phyloP scores from a whole-genome alignment of 139 green algal genomes.

The Chloropicon primus region DNA sequence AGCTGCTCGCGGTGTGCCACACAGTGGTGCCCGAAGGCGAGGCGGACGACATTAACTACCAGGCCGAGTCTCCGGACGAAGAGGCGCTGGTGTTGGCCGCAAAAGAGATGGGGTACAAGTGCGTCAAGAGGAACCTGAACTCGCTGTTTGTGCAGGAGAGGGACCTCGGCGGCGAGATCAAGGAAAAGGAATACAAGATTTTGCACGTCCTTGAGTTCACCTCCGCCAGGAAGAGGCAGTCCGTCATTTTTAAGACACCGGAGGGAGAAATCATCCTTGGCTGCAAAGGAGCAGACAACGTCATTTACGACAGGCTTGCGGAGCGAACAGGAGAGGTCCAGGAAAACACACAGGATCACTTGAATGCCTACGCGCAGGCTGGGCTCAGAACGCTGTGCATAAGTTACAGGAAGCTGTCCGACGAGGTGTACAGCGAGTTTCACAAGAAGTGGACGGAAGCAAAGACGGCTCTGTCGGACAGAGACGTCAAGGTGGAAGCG shows the following conservation, averaged over 20 bases:
- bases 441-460: background rate
- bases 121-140: background rate
- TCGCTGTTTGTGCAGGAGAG: background rate
- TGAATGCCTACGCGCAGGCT: background rate
- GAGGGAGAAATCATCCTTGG: constrained; percentile 4
- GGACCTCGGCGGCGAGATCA: background rate
- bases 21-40: background rate
- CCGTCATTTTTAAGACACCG: constrained; percentile 55
- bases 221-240: constrained; percentile 62
- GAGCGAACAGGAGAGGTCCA: background rate
- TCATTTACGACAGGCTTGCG: constrained; percentile 36
- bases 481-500: constrained; percentile 24
- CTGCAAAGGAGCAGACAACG: constrained; percentile 62
- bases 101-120: background rate
- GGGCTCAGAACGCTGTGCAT: constrained; percentile 13
- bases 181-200: constrained; percentile 46
- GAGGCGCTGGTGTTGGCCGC: constrained; percentile 6
- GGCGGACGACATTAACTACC: background rate
- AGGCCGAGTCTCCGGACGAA: constrained; percentile 6
- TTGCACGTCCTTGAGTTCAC: constrained; percentile 90
- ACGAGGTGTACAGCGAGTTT: constrained; percentile 2
- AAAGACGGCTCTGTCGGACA: background rate
- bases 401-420: constrained; percentile 20
- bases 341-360: background rate
- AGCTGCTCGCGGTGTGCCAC: constrained; percentile 38